These are phyloP conservation scores for Xylariaceae sp. DNA, from an alignment of 2,329 filamentous ascomycete genomes.

Conservation along the genomic window DNA sequence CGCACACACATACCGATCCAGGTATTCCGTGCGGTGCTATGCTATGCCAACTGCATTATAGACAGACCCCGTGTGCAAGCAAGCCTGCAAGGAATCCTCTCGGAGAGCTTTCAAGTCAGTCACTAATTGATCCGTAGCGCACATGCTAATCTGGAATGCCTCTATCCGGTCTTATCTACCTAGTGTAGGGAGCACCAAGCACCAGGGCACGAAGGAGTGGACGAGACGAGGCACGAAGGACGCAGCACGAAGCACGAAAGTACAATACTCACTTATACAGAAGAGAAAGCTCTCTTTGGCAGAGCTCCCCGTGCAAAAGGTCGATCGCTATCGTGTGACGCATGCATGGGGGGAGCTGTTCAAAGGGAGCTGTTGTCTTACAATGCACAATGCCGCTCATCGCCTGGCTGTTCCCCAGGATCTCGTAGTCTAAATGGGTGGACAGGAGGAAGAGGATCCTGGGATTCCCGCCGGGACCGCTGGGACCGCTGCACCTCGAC, in stretches of 20 bases:
- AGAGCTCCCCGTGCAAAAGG: not conserved
- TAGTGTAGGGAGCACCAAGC: no score
- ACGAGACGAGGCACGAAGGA: no score
- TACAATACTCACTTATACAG: not conserved
- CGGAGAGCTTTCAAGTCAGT: no score
- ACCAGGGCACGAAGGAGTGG: no score
- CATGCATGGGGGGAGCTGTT: slow-evolving; percentile 12
- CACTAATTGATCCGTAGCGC: not conserved
- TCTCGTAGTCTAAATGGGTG: not conserved
- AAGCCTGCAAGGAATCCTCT: no score
- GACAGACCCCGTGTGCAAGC: no score
- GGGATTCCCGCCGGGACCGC: no score
- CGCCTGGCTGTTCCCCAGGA: not conserved
- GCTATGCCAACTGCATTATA: not conserved
- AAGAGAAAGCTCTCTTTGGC: not conserved
- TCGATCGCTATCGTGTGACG: slow-evolving; percentile 10
- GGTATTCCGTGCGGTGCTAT: not conserved
- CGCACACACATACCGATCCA: slow-evolving; percentile 7
- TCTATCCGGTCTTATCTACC: no score
- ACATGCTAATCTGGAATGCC: no score
- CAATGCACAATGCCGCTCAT: slow-evolving; percentile 6
- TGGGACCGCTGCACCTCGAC: not conserved
- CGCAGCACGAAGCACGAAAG: no score
- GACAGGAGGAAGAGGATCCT: no score
- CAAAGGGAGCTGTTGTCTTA: slow-evolving; percentile 8